Base-by-base conservation (phyloP, 2,329 filamentous ascomycete genomes). In the Daldinia sp. region DNA sequence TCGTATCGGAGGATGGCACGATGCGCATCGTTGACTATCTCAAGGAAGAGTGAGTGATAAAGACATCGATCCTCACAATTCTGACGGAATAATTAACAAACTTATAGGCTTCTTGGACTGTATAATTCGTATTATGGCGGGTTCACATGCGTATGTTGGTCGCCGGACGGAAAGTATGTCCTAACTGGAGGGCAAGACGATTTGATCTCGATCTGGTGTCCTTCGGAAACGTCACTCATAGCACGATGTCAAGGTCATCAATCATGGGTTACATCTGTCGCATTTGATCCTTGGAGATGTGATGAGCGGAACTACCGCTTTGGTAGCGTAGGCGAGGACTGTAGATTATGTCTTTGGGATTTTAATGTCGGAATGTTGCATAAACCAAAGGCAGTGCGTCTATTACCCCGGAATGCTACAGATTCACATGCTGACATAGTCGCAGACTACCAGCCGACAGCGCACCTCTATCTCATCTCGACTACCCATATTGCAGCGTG, bases 321-420 rank as follows among this genome's bases (percentile, higher is more conserved):
- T 72, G 95, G 95, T 27, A 97, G 93, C 72, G 94, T 99, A 0
- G 95, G 94, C 11, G 94, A 98, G 75, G 95, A 99, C 75, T 92
- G 94, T 71, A 85, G 93, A 59, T 81, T 99, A 15, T 87, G 97
- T 61, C 81, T 99, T 10, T 99, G 95, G 95, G 95, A 99, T 80
- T 99, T 99, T 76, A 97, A 90, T 68, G 93, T 97, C 39, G 93
- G 93, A 70, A 98, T 98, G 94, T 83, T 99, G 71, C 92, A 96
- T 77, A 86, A 94, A 63, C 94, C 95, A 17, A 94, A 94, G 79
- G 90, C 87, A 69, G 91, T 93, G 80, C 73, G 90, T 85, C 53
- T 51, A 64, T 68, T 65, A 66, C 62, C 69, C 67, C 19, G 53
- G 71, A 17, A 25, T 49, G 23, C 29, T 55, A 39, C 43, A 13